Conservation (phyloP, 1,139 yeast species). For the Debaryomyces sp. region DNA sequence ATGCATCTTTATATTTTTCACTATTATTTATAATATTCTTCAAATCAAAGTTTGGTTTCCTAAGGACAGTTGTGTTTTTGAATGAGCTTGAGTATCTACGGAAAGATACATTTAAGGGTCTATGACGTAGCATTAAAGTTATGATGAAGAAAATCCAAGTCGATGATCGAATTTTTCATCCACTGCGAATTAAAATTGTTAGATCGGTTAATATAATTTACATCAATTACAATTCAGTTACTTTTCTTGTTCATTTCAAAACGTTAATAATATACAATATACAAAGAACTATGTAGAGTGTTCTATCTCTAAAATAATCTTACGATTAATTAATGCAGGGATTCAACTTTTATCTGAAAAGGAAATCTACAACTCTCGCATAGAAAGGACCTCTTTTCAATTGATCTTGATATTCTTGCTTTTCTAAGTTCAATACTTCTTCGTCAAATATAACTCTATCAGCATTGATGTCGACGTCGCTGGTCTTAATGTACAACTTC, state of each 20-base stretch:
- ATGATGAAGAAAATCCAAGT: not conserved
- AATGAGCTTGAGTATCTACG: constrained; percentile 9
- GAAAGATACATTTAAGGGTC: not conserved
- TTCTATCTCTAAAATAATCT: not conserved
- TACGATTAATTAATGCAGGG: not conserved
- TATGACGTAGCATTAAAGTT: not conserved
- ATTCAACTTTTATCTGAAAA: constrained; percentile 20
- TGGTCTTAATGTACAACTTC: constrained; percentile 30
- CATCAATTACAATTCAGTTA: not conserved
- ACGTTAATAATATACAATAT: constrained; percentile 2
- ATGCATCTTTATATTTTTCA: constrained; percentile 45
- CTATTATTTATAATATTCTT: constrained; percentile 45
- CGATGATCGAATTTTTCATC: not conserved
- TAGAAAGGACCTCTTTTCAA: constrained; percentile 26
- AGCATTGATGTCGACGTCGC: constrained; percentile 38
- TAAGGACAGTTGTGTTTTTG: constrained; percentile 26
- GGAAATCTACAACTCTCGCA: constrained; percentile 24
- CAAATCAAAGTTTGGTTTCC: constrained; percentile 52
- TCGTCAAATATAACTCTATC: constrained; percentile 42
- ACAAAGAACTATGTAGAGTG: not conserved
- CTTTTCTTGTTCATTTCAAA: not conserved
- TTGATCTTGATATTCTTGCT: constrained; percentile 34
- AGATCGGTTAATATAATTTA: no score
- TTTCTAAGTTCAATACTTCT: constrained; percentile 40
- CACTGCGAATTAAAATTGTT: not conserved